Base-by-base conservation (phyloP, 1,284 basidiomycete species). In the Tausonia pullulans region DNA sequence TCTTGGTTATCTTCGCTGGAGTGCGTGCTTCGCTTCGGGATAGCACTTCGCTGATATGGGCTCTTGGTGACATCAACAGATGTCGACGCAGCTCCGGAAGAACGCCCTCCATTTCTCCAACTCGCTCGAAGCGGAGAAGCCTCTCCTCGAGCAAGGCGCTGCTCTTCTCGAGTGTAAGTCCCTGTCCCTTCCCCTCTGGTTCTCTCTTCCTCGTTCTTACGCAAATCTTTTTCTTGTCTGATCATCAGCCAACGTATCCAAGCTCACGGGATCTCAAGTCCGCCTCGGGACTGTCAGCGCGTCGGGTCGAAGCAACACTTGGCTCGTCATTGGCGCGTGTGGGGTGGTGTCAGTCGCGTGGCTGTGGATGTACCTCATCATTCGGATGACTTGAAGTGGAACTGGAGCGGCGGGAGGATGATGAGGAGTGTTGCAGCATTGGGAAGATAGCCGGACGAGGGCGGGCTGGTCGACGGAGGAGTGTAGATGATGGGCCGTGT, bases 331-430 rank as follows among this genome's bases (percentile, higher is more conserved):
- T 1, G 73, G 73, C 1, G 69, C 75, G 4, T 70, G 76, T 40
- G 27, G 74, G 3, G 64, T 73, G 1, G 77, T 78, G 6, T 67
- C 75, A 46, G 62, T 78, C 27, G 67, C 74, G 43, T 78, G 75
- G 66, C 66, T 76, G 13, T 78, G 77, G 77, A 78, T 76, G 8
- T 76, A 76, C 67, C 69, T 77, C 69, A 70, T 78, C 55, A 78
- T 78, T 60, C 72, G 75, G 9, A 74, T 78, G 65, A 76, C 75
- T 2, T 77, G 68, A 69, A 16, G 41, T 5, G 6, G 39, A 27
- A 61, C 27, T 27, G 27, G 27, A 27, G 27, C 27, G 27, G 27
- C 27, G 27, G 27, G 27, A 27, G 27, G 27, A 27, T 27, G 27
- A 27, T 27, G 27, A 27, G 27, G 27, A 27, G 27, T 27, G 27